Base-by-base conservation (phyloP, 2,329 filamentous ascomycete species). In the Fusarium camptoceras region DNA sequence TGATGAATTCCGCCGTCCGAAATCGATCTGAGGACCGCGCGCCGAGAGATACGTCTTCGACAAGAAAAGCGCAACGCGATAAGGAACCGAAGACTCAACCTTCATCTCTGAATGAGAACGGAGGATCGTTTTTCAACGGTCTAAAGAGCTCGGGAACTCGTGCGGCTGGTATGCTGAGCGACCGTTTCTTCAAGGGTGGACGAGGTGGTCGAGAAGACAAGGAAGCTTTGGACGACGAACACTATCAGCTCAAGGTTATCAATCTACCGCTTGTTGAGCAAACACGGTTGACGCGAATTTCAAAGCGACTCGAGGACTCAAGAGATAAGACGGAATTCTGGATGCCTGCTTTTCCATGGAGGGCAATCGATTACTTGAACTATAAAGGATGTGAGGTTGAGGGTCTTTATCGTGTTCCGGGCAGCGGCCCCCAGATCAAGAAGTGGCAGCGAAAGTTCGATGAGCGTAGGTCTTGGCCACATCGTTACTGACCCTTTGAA, bases 251-350 rank as follows among this genome's bases (percentile, higher is more conserved):
- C 75, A 93, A 92, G 73, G 90, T 97, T 44, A 93, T 98, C 78
- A 97, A 96, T 75, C 84, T 92, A 51, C 94, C 94, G 2, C 83
- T 98, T 30, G 86, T 97, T 27, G 92, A 97, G 78, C 95, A 98
- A 81, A 94, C 94, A 9, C 89, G 95, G n/a, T 85, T 90, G 69
- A 98, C 95, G 1, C 88, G 95, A 68, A 98, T 98, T 77, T 97
- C 94, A 10, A 97, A 95, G 80, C 89, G 92, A 30, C 83, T 98
- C 44, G 93, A 97, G 76, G 89, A 92, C 65, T 97, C 94, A 12
- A 89, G 91, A 67, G 95, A 98, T 77, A 98, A 98, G 84, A 98
- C 95, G 1, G 95, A 98, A 77, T 98, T 97, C 77, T 98, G 95
- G 95, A 97, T 98, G 94, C 95, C 95, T 15, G 93, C 94, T 9